Evolutionary conservation across 2,329 filamentous ascomycete species (phyloP).

Genomic region (Talaromyces sp.): DNA sequence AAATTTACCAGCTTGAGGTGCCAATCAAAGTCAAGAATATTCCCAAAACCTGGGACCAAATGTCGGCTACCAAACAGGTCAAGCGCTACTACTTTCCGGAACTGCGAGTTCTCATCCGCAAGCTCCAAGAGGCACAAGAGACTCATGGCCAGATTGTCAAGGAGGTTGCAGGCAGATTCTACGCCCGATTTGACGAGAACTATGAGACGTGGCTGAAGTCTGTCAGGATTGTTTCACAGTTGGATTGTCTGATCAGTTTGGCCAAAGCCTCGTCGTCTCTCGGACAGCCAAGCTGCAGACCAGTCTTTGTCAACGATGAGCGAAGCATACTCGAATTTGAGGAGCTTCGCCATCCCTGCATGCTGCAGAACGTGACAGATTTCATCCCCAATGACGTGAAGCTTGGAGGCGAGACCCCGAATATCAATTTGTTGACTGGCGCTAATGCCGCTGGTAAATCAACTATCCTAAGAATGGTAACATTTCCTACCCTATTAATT

Average conservation of each 20-base stretch:
- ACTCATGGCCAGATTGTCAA: conserved; percentile 87
- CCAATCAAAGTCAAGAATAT: conserved; percentile 77
- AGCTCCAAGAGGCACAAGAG: conserved; percentile 90
- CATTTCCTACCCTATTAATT: neutral
- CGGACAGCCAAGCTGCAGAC: conserved; percentile 82
- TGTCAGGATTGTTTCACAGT: conserved; percentile 83
- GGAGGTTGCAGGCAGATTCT: conserved; percentile 78
- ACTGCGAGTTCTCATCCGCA: conserved; percentile 73
- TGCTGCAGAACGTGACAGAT: conserved; percentile 80
- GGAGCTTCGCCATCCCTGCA: conserved; percentile 91
- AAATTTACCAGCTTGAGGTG: conserved; percentile 92
- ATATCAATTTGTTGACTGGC: conserved; percentile 87
- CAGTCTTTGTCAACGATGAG: conserved; percentile 78
- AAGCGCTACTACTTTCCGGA: conserved; percentile 93
- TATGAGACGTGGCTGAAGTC: conserved; percentile 82
- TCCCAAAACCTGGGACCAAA: conserved; percentile 85
- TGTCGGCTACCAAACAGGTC: conserved; percentile 86
- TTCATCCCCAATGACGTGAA: conserved; percentile 95
- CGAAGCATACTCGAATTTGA: conserved; percentile 86
- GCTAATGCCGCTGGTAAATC: conserved; percentile 98
- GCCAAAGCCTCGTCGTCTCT: conserved; percentile 81
- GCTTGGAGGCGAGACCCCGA: conserved; percentile 73
- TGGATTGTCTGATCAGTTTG: conserved; percentile 91
- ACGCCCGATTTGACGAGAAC: conserved; percentile 78
- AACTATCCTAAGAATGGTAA: conserved; percentile 87